Evolutionary conservation across 208 protist genomes (phyloP).

Genomic region (Wallacemonas rigidus): DNA sequence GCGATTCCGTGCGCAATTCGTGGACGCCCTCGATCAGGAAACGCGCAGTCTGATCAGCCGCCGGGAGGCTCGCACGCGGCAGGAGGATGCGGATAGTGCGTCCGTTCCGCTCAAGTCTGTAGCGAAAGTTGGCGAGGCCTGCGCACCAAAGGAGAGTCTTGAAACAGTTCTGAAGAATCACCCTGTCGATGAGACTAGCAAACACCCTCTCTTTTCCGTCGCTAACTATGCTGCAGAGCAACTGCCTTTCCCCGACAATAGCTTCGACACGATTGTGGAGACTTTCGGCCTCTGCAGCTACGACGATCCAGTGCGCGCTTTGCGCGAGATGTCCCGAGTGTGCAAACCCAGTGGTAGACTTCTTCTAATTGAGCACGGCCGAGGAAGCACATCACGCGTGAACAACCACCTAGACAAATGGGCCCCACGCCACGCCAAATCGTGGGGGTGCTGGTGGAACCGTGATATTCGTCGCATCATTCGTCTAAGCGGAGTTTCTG

Average conservation of each 20-base stretch:
- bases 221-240: conserved; percentile 82
- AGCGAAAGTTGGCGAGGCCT: not conserved
- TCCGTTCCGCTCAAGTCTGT: not conserved
- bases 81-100: not conserved
- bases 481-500: conserved; percentile 61
- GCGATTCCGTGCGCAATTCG: conserved; percentile 22
- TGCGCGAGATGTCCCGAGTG: conserved; percentile 89
- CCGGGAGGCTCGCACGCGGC: not conserved
- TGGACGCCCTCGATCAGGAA: conserved; percentile 20
- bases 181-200: not conserved
- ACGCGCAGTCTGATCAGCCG: not conserved
- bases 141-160: conserved; percentile 20
- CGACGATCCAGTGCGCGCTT: conserved; percentile 86
- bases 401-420: conserved; percentile 88
- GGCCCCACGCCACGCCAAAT: conserved; percentile 79
- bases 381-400: conserved; percentile 56
- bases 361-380: conserved; percentile 89
- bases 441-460: conserved; percentile 92
- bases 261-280: conserved; percentile 90
- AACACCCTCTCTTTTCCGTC: conserved; percentile 63
- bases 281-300: conserved; percentile 93
- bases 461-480: conserved; percentile 78
- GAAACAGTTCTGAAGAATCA: conserved; percentile 13
- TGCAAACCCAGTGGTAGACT: conserved; percentile 88
- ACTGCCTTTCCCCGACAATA: conserved; percentile 85